Evolutionary conservation across 73 alveolate genomes (phyloP).

Genomic region (Uronychia binucleata): DNA sequence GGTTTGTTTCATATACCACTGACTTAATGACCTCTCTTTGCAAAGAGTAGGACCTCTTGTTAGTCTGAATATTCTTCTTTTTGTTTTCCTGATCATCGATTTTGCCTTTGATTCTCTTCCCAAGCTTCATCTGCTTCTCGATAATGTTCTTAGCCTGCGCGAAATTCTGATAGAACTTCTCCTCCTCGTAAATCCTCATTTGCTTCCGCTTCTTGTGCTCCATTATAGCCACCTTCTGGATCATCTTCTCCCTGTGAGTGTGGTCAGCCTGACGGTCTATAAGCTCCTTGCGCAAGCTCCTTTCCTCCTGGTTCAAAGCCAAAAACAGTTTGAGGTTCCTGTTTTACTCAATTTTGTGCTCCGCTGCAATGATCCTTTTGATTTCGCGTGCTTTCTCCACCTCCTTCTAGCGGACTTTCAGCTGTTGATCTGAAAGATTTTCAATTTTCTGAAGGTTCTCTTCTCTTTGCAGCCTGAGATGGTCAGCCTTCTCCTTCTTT

Average conservation of each 20-base stretch:
- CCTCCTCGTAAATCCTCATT: slow-evolving; percentile 14
- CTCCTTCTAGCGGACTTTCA: slow-evolving; percentile 3
- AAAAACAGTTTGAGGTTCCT: slow-evolving; percentile 35
- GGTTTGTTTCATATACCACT: neutral
- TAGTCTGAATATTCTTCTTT: neutral
- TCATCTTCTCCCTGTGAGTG: slow-evolving; percentile 11
- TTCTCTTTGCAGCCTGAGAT: neutral
- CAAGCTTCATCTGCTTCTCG: slow-evolving; percentile 54
- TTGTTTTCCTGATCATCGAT: neutral
- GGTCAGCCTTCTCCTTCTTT: neutral
- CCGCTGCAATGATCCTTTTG: slow-evolving; percentile 41
- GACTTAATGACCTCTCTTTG: slow-evolving; percentile 6
- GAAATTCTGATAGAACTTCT: slow-evolving; percentile 27
- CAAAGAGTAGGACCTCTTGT: neutral
- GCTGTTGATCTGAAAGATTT: slow-evolving; percentile 9
- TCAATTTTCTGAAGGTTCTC: slow-evolving; percentile 23
- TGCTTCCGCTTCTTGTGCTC: slow-evolving; percentile 15
- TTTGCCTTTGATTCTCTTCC: slow-evolving; percentile 23
- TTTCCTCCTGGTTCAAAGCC: slow-evolving; percentile 41
- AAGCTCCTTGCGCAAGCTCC: slow-evolving; percentile 28
- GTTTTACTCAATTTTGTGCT: slow-evolving; percentile 36
- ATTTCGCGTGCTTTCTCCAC: slow-evolving; percentile 40
- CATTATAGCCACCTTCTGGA: slow-evolving; percentile 9
- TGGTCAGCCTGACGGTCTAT: slow-evolving; percentile 29
- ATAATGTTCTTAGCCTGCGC: slow-evolving; percentile 53